A percentile compares a stretch with the other conserved stretches of the same genome.
These are phyloP conservation scores for Arctostaphylos glauca DNA, from an alignment of 148 eudicot species.

Conservation along the genomic window DNA sequence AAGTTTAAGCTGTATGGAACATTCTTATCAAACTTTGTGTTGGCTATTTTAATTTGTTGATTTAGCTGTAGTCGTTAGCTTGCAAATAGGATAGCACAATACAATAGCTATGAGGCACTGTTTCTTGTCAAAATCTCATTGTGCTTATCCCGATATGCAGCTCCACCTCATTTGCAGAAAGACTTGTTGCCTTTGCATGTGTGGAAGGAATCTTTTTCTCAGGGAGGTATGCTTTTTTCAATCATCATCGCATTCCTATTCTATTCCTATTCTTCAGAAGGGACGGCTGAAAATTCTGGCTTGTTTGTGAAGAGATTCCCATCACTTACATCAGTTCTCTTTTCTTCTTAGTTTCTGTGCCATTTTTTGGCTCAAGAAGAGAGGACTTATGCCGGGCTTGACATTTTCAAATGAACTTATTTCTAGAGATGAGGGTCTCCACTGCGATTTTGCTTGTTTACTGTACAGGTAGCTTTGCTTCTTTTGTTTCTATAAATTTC, in stretches of 20 bases:
- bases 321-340: background rate
- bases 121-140: constrained; percentile 7
- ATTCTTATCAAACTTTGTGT: background rate
- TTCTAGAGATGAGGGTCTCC: constrained; percentile 86
- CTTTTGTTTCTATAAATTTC: background rate
- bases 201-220: constrained; percentile 87
- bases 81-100: background rate
- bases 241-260: background rate
- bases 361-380: constrained; percentile 84
- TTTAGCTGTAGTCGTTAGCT: background rate
- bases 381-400: constrained; percentile 89
- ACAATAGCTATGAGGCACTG: background rate
- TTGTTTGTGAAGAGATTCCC: constrained; percentile 1
- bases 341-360: constrained; percentile 66
- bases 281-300: background rate
- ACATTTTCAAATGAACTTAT: constrained; percentile 88
- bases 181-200: constrained; percentile 85
- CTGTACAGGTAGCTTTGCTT: constrained; percentile 50
- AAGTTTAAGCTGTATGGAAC: background rate
- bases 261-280: background rate
- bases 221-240: constrained; percentile 51
- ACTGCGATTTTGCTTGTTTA: constrained; percentile 82
- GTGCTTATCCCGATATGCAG: constrained; percentile 36
- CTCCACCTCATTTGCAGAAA: constrained; percentile 69
- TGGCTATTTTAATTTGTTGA: background rate